phyloP scores from a whole-genome alignment of 129 eudicot species.

The Cynara cardunculus region DNA sequence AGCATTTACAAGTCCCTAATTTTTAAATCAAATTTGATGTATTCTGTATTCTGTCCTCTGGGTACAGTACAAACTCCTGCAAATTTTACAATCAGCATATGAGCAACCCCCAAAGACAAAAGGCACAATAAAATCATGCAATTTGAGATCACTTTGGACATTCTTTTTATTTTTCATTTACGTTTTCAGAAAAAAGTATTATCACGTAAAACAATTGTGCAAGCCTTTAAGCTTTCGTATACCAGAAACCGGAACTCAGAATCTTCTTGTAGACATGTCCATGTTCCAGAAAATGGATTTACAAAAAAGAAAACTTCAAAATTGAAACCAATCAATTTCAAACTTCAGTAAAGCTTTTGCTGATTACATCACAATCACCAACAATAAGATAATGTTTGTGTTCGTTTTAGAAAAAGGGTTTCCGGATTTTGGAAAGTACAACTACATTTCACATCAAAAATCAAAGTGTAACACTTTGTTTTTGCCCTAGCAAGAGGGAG shows the following conservation, averaged over 20 bases:
- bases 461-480: slow-evolving; percentile 5
- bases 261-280: background rate
- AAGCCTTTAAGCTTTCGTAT: background rate
- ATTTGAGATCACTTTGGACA: background rate
- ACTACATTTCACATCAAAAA: background rate
- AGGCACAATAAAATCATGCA: background rate
- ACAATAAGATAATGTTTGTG: background rate
- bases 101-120: slow-evolving; percentile 2
- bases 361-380: background rate
- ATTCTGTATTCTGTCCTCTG: slow-evolving; percentile 15
- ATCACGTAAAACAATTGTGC: background rate
- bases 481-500: background rate
- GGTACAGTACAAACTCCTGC: slow-evolving; percentile 27
- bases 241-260: background rate
- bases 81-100: slow-evolving; percentile 9
- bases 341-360: background rate
- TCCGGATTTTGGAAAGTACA: background rate
- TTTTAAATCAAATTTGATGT: background rate
- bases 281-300: background rate
- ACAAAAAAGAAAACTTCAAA: background rate
- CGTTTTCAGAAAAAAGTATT: background rate
- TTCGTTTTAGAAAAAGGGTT: background rate
- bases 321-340: background rate
- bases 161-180: background rate
- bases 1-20: slow-evolving; percentile 16